Percentiles rank a stretch among this genome's conserved stretches.
These are phyloP conservation scores for Sphaerobolus stellatus DNA, from an alignment of 1,284 basidiomycete genomes.

Conservation along the genomic window DNA sequence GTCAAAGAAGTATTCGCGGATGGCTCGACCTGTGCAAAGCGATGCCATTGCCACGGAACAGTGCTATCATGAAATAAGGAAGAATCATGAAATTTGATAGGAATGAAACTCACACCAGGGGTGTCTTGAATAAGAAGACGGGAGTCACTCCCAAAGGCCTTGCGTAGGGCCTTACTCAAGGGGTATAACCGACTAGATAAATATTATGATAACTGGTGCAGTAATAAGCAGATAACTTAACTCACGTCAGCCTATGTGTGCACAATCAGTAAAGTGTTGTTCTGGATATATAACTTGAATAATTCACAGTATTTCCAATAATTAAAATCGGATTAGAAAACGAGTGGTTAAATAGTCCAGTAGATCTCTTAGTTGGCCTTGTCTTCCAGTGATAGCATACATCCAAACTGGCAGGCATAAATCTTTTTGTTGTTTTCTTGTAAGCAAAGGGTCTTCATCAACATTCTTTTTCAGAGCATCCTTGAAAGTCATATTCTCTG, in stretches of 20 bases:
- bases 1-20: constrained; percentile 41
- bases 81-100: no score
- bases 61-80: constrained; percentile 34
- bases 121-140: no score
- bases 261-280: no score
- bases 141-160: no score
- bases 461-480: constrained; percentile 18
- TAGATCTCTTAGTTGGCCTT: constrained; percentile 20
- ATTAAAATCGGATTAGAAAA: constrained; percentile 22
- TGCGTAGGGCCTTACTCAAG: no score
- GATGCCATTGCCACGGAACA: constrained; percentile 43
- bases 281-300: no score
- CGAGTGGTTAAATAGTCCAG: constrained; percentile 24
- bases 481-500: constrained; percentile 14
- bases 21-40: constrained; percentile 40
- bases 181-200: no score
- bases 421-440: constrained; percentile 15
- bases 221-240: no score
- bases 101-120: no score
- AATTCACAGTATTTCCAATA: constrained; percentile 23
- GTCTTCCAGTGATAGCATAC: constrained; percentile 22
- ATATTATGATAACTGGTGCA: no score
- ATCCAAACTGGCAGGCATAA: constrained; percentile 16
- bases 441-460: constrained; percentile 17
- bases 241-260: no score